Base-by-base conservation (phyloP, 495 filamentous ascomycete genomes). In the Cercophora samala region DNA sequence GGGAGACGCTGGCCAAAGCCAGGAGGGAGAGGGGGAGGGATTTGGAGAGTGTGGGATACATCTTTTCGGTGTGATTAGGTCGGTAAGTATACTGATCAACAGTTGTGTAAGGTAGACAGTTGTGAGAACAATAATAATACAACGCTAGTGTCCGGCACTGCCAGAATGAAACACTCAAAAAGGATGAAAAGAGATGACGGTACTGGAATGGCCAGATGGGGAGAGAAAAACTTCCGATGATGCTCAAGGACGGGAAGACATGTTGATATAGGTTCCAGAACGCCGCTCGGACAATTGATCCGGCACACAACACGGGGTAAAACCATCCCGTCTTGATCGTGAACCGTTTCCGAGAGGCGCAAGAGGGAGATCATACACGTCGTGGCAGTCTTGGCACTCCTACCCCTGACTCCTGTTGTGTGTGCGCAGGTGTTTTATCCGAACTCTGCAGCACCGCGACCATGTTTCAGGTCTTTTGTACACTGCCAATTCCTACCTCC, bases 21-120 rank as follows among this genome's bases (percentile, higher is more conserved):
- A 72, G 56, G 42, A 65, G 56, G 29, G 63, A 59, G 23, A 68
- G 51, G 63, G 58, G 22, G 58, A 60, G 58, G 58, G 17, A 23
- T 18, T 23, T 60, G 17, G 58, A 8, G 24, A 46, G 4, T 25
- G 60, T 18, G 0, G 60, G 29, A 46, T 29, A 62, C 60, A 62
- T 62, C n/a, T n/a, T 21, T 62, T 62, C 18, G 21, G 4, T 46
- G n/a, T 62, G 11, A 13, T 9, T 46, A n/a, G n/a, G n/a, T 46
- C 2, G 37, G 37, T 46, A 5, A n/a, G 8, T 42, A 37, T 8
- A 29, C n/a, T 46, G 24, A 19, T 19, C 32, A 19, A 46, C 24
- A 46, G 26, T 18, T 4, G 29, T 25, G 15, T 42, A 32, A n/a
- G n/a, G n/a, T n/a, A n/a, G n/a, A n/a, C n/a, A n/a, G 13, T 37